These are phyloP conservation scores for Golubevia pallescens DNA, from an alignment of 1,284 basidiomycete genomes.

Conservation along the genomic window DNA sequence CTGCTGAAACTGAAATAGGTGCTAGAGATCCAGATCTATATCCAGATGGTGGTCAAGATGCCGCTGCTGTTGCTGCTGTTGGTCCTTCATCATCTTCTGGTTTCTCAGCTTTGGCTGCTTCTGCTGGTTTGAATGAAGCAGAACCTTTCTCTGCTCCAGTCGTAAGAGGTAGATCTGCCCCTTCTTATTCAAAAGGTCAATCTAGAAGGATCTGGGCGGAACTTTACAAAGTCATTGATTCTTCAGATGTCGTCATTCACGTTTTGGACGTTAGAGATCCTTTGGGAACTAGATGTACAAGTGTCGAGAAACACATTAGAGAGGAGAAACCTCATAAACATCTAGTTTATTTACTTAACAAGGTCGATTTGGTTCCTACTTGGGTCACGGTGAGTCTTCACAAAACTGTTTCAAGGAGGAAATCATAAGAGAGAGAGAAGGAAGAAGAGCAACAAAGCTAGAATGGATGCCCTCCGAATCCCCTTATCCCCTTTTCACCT, in stretches of 20 bases:
- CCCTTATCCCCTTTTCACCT: neutral
- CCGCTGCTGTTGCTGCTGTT: too few relatives aligned
- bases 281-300: slow-evolving; percentile 57
- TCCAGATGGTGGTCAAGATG: slow-evolving; percentile 8
- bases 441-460: too few relatives aligned
- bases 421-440: too few relatives aligned
- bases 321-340: slow-evolving; percentile 64
- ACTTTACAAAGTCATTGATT: slow-evolving; percentile 64
- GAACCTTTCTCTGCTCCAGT: slow-evolving; percentile 59
- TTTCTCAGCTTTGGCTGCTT: neutral
- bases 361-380: slow-evolving; percentile 63
- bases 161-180: slow-evolving; percentile 56
- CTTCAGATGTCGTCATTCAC: slow-evolving; percentile 60
- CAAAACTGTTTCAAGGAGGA: too few relatives aligned
- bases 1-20: slow-evolving; percentile 55
- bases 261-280: slow-evolving; percentile 62
- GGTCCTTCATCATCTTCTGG: too few relatives aligned
- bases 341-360: slow-evolving; percentile 61
- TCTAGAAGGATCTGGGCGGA: slow-evolving; percentile 59
- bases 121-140: slow-evolving; percentile 12
- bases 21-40: slow-evolving; percentile 14
- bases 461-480: too few relatives aligned
- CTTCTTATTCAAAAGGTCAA: slow-evolving; percentile 61
- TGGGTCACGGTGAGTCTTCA: slow-evolving; percentile 63
- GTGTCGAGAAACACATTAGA: slow-evolving; percentile 61